phyloP scores from a whole-genome alignment of 768 basidiomycete genomes.

The Leccinum sublutescens region DNA sequence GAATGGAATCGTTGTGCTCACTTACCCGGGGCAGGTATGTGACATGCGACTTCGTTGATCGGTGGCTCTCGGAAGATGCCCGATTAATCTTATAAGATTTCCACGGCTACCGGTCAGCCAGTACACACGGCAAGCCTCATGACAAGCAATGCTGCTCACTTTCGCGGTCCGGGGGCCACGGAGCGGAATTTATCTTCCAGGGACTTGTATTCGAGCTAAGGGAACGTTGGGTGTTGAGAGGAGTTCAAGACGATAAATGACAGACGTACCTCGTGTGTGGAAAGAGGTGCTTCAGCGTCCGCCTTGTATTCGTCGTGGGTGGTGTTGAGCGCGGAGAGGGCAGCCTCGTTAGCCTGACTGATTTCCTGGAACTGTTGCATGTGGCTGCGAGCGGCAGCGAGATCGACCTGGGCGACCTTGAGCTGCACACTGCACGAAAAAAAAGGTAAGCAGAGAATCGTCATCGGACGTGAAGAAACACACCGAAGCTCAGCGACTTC shows the following conservation, averaged over 20 bases:
- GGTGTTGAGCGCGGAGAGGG: constrained; percentile 62
- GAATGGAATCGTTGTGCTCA: too few relatives aligned
- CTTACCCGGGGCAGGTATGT: too few relatives aligned
- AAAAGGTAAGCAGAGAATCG: neutral
- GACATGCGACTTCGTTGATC: too few relatives aligned
- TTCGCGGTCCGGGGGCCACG: constrained; percentile 17
- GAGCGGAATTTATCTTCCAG: constrained; percentile 60
- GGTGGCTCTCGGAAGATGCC: too few relatives aligned
- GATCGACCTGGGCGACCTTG: constrained; percentile 76
- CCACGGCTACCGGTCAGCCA: too few relatives aligned
- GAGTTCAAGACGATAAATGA: neutral
- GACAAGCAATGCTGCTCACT: too few relatives aligned
- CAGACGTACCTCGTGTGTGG: constrained; percentile 59
- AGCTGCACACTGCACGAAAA: constrained; percentile 54
- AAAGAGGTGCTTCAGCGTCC: constrained; percentile 61
- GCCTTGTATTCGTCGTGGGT: constrained; percentile 82
- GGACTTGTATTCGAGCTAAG: constrained; percentile 60
- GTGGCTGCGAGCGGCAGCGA: constrained; percentile 65
- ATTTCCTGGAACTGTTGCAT: constrained; percentile 87
- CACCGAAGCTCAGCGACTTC: constrained; percentile 86
- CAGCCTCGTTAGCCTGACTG: constrained; percentile 76
- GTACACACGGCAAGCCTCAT: too few relatives aligned
- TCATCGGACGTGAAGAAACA: constrained; percentile 12
- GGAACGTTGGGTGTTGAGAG: neutral
- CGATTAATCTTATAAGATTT: too few relatives aligned